phyloP scores from a whole-genome alignment of 208 protist species.

The Naegleria lovaniensis region DNA sequence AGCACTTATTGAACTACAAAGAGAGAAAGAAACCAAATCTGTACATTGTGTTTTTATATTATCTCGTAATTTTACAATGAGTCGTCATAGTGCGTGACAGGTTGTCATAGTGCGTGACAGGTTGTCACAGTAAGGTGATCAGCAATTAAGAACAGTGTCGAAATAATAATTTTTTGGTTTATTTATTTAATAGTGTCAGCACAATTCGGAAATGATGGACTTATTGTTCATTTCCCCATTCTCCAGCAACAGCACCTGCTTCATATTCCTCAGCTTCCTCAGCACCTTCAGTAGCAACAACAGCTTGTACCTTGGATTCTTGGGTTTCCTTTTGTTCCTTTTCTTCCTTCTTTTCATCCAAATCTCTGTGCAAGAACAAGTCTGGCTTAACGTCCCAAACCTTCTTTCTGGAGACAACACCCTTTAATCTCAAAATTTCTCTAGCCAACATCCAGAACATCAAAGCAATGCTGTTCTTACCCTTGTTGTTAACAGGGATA shows the following conservation, averaged over 20 bases:
- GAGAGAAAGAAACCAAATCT: too few relatives aligned
- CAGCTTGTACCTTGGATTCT: neutral
- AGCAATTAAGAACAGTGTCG: too few relatives aligned
- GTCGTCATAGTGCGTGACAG: too few relatives aligned
- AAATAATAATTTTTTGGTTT: neutral
- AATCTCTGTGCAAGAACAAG: constrained; percentile 95
- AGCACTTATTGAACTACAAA: too few relatives aligned
- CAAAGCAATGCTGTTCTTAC: constrained; percentile 83
- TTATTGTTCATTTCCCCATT: constrained; percentile 17
- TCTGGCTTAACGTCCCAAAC: constrained; percentile 97
- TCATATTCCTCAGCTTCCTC: constrained; percentile 15
- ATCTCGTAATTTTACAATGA: too few relatives aligned
- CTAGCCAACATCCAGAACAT: constrained; percentile 98
- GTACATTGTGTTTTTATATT: too few relatives aligned
- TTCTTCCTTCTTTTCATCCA: neutral
- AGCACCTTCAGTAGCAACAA: neutral
- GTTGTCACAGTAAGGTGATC: too few relatives aligned
- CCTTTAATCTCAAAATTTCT: constrained; percentile 92
- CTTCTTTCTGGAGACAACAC: constrained; percentile 74
- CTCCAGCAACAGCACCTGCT: neutral
- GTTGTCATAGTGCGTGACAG: too few relatives aligned
- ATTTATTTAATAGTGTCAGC: neutral
- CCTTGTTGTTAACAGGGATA: constrained; percentile 97
- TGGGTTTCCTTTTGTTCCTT: neutral
- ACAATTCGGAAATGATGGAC: neutral